Percentiles rank a stretch among this genome's conserved stretches.
These are phyloP conservation scores for Daldinia decipiens DNA, from an alignment of 495 filamentous ascomycete genomes.

Conservation along the genomic window DNA sequence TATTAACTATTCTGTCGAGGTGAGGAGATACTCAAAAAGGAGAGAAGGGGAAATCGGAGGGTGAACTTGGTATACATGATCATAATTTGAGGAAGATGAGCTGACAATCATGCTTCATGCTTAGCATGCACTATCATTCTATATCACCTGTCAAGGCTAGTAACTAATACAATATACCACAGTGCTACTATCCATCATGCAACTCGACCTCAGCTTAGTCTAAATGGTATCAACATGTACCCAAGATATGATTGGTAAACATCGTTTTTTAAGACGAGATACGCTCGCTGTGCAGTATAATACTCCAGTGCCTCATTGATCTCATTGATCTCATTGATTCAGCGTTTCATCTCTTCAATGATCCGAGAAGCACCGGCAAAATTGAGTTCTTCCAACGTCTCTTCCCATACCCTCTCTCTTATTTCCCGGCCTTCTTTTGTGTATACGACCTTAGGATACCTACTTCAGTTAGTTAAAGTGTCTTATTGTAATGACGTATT, in stretches of 20 bases:
- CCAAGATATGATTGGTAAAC: not conserved
- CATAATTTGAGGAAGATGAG: too few relatives aligned
- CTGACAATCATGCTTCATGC: too few relatives aligned
- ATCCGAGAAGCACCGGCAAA: constrained; percentile 53
- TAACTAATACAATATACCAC: too few relatives aligned
- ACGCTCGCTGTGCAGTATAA: not conserved
- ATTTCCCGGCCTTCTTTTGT: constrained; percentile 52
- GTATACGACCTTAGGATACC: constrained; percentile 45
- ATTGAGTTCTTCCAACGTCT: constrained; percentile 57
- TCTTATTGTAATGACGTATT: not conserved
- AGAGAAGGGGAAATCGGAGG: not conserved
- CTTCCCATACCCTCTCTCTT: constrained; percentile 54
- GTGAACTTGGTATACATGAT: too few relatives aligned
- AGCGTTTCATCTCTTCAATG: constrained; percentile 38
- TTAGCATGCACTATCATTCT: too few relatives aligned
- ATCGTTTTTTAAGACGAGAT: not conserved
- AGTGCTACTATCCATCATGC: not conserved
- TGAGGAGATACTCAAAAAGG: constrained; percentile 21
- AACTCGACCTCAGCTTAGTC: not conserved
- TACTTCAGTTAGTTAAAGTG: not conserved
- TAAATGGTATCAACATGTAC: not conserved
- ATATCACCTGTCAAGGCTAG: too few relatives aligned
- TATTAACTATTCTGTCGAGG: constrained; percentile 6
- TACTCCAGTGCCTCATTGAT: not conserved
- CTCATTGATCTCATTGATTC: not conserved